Base-by-base conservation (phyloP, 2,329 filamentous ascomycete species). In the Didymella pinodella region DNA sequence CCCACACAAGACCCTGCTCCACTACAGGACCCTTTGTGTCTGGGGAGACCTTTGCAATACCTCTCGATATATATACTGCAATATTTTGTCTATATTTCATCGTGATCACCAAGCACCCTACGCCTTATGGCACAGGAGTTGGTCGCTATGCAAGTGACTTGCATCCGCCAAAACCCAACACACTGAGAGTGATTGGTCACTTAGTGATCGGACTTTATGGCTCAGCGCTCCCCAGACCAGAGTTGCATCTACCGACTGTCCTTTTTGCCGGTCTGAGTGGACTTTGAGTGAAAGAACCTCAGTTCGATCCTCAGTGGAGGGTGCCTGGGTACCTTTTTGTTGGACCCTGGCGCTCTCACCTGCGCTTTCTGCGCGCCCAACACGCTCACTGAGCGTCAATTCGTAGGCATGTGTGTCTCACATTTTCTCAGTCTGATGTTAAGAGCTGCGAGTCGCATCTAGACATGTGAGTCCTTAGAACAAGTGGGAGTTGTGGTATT, bases 211-310 rank as follows among this genome's bases (percentile, higher is more conserved):
- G 28, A 36, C 20, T 36, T 20, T 52, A 52, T 48, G 54, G 54
- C 54, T 7, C 48, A 51, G 54, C 54, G 47, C 54, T 57, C 48
- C 20, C 48, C 20, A n/a, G 12, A 43, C 54, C 43, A 48, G 54
- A 52, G 48, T 36, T 34, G 34, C 43, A 47, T 48, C 48, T 52
- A 52, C 54, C 48, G 34, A 48, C 22, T 36, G 43, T 25, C 43
- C 18, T 41, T 51, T 44, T 48, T 43, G 43, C 48, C n/a, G 16
- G 8, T 36, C 16, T 20, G 18, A 7, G 10, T 22, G 14, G 18
- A 26, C 14, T 29, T 47, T 18, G 10, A 28, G 28, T 8, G 1
- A 38, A 4, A 11, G 11, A 28, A 11, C 54, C 34, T 7, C 7
- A 14, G 54, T 57, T 57, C 54, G 54, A 57, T 32, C 4, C 36